Evolutionary conservation across 345 rosid genomes (phyloP), one percentile per base, ranked within the genome.

Genomic region (Bruguiera gymnorhiza): DNA sequence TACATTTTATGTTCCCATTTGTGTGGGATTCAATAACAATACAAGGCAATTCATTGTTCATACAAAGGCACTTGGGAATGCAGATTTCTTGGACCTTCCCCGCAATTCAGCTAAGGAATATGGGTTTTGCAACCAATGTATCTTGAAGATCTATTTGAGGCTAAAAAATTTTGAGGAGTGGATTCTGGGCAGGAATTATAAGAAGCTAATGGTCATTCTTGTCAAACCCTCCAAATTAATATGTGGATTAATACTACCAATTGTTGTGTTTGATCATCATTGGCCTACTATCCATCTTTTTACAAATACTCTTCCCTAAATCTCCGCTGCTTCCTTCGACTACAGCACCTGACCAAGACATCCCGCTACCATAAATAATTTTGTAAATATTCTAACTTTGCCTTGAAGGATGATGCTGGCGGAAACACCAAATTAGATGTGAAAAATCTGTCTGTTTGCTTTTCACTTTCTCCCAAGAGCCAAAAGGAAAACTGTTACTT

Each of bases 21-120:
- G 63, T 0, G 83, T 80, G 18, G 86, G 83, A 9, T n/a, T 69
- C 4, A 18, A 67, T 0, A 34, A 66, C 16, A 64, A 78, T 18
- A 63, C 59, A 1, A 73, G 53, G 57, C 36, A 67, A 29, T 80
- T 82, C 32, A 60, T 78, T 2, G 80, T 80, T 27, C 86, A 80
- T 6, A 69, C 67, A 10, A 70, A 55, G 19, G 70, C 73, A 37
- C 66, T 82, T 21, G 29, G 75, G 0, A 80, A 82, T 26, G 70
- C 69, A 4, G 79, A 78, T 19, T 82, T 85, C 66, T 3, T 60
- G 65, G 67, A 76, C 58, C 73, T 85, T 77, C 64, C 78, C 4
- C 53, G 67, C 8, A 78, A 53, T 71, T 78, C 86, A 0, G 83
- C 80, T 0, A 81, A 80, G 61, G 88, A 85, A 56, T 78, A 78